A percentile compares a stretch with the other conserved stretches of the same genome.
Conservation (phyloP, 1,284 basidiomycete species). For the Earliella scabrosa region DNA sequence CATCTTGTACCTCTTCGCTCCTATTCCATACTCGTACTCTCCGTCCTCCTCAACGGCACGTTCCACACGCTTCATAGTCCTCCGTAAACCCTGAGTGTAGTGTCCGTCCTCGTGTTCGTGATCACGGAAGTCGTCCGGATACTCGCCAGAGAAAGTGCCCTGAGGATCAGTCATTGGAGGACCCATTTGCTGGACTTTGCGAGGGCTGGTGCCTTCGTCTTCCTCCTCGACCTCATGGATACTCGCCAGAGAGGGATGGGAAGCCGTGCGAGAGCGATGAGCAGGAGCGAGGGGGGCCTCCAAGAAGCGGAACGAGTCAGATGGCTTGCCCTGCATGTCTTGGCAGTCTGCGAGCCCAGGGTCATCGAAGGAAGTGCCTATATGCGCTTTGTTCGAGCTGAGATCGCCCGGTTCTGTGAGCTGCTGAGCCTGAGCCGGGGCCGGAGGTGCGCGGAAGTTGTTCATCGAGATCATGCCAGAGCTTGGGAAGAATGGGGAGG, state of each 20-base stretch:
- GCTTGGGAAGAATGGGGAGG: constrained; percentile 29
- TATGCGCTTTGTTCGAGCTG: constrained; percentile 34
- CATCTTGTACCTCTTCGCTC: constrained; percentile 29
- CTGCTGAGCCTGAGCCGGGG: constrained; percentile 17
- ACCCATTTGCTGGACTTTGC: not conserved
- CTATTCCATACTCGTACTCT: constrained; percentile 21
- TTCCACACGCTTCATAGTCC: constrained; percentile 26
- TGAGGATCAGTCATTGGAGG: constrained; percentile 2
- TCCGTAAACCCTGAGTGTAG: constrained; percentile 15
- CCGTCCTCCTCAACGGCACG: constrained; percentile 24
- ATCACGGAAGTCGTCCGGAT: not conserved
- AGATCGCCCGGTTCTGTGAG: constrained; percentile 24
- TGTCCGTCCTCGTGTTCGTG: constrained; percentile 3
- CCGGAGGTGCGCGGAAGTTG: constrained; percentile 21
- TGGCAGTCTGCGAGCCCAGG: not conserved
- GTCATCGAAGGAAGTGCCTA: constrained; percentile 20
- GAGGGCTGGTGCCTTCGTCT: constrained; percentile 4
- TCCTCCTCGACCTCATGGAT: constrained; percentile 30
- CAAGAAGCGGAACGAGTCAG: constrained; percentile 9
- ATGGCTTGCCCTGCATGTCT: constrained; percentile 10
- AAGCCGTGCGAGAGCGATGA: constrained; percentile 18
- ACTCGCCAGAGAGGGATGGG: constrained; percentile 30
- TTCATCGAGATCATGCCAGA: constrained; percentile 20
- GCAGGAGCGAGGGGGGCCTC: constrained; percentile 3
- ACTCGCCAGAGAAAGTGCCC: constrained; percentile 1